Base-by-base conservation (phyloP, 805 yeast species). In the Ogataea minuta region DNA sequence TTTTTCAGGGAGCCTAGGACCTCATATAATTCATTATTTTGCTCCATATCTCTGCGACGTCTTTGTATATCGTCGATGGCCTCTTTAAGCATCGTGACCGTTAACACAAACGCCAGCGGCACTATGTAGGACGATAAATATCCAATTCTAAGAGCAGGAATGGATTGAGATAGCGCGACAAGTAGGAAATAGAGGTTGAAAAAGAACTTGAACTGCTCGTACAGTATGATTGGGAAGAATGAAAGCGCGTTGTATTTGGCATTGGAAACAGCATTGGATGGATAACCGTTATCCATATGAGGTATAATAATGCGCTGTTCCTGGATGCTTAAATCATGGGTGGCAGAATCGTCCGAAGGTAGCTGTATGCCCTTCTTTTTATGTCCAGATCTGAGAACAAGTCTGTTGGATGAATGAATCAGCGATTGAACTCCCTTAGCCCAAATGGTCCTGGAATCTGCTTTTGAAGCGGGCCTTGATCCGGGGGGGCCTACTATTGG, bases 161-260 rank as follows among this genome's bases (percentile, higher is more conserved):
- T 72, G 2, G 83, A 82, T 64, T 93, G 99, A 4, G 97, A 89
- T 44, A 95, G 72, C 11, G 99, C 98, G 49, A 95, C 99, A 14
- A 95, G 56, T 36, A 95, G 66, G 59, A 93, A 93, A 63, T 93
- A 93, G 33, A 93, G 67, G 63, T 93, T 93, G 73, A 89, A 93
- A 64, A 93, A 93, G 62, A 93, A 91, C 67, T 90, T 89, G 78
- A 93, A 93, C 69, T 93, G 99, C 60, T 91, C 96, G 62, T 85
- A 95, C 21, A 93, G 72, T 39, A 93, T 79, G 29, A 87, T 72
- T 3, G 99, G 99, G 8, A 93, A 64, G 55, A 93, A 93, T 1
- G 95, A 80, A 25, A 88, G 59, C 2, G 93, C 86, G 52, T 86
- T 86, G 64, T 93, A 93, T 63, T 90, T 91, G 15, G 99, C 98